Base-by-base conservation (phyloP, 768 basidiomycete species). In the Pisolithus microcarpus region DNA sequence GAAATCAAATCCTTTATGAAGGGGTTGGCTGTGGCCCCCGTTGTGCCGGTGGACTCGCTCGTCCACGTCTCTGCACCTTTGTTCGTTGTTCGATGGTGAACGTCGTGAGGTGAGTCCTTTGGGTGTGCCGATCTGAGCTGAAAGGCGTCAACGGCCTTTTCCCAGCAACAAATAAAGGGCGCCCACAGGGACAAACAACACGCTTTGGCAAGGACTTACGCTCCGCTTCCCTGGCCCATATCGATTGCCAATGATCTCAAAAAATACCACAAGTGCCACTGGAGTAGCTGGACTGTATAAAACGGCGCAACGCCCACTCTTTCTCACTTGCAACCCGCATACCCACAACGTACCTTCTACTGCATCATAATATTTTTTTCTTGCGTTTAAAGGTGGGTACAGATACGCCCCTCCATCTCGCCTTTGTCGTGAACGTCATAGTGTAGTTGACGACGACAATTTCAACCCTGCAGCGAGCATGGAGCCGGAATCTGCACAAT, bases 171-270 rank as follows among this genome's bases (percentile, higher is more conserved):
- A 70, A 69, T 55, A 63, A 66, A 62, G 52, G 48, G 69, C 70
- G 59, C 71, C 73, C 71, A 73, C 72, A 73, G 67, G 71, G 68
- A 70, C 73, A 73, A 73, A 74, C 73, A 73, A 73, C 48, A 63
- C 59, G 62, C 43, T 44, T 44, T 44, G 43, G 43, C 43, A 44
- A 44, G 24, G 43, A 23, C 8, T 26, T 26, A 30, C 43, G 24
- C 24, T 11, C 43, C 43, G 31, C 48, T 42, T n/a, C 26, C 45
- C 49, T 50, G 56, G 53, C 58, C 63, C 56, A 64, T 59, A 66
- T 62, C 58, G 60, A 67, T 69, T 59, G 52, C 49, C 39, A 62
- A 68, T 69, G 65, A 59, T 61, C 46, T 26, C 52, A 52, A 51
- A 45, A 55, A 56, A 46, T 36, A 46, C 43, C 53, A 60, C 53